These are phyloP conservation scores for Hydnomerulius pinastri DNA, from an alignment of 768 basidiomycete genomes.

Conservation along the genomic window DNA sequence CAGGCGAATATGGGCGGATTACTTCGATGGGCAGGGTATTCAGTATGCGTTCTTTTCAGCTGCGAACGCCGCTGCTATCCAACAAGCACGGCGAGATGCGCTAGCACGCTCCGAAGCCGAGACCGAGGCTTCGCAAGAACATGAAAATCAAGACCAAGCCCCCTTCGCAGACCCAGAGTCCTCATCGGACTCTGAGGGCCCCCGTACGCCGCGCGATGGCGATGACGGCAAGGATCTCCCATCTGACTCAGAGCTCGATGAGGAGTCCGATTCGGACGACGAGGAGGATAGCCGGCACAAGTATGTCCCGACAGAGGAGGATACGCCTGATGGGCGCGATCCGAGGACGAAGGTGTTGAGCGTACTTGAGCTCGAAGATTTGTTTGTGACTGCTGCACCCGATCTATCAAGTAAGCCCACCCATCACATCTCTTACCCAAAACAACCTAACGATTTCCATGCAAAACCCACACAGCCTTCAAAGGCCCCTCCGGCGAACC, in stretches of 20 bases:
- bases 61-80: constrained; percentile 80
- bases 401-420: constrained; percentile 56
- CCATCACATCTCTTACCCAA: neutral
- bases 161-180: constrained; percentile 20
- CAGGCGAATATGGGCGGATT: constrained; percentile 89
- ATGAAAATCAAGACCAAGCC: neutral
- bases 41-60: constrained; percentile 94
- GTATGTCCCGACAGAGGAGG: constrained; percentile 58
- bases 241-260: constrained; percentile 29
- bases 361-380: constrained; percentile 84
- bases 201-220: constrained; percentile 26
- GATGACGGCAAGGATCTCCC: constrained; percentile 31
- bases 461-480: constrained; percentile 63
- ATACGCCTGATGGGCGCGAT: constrained; percentile 52
- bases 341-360: constrained; percentile 76
- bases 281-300: constrained; percentile 47
- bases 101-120: constrained; percentile 26
- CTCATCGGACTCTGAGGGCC: constrained; percentile 34
- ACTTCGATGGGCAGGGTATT: constrained; percentile 75
- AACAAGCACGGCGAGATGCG: constrained; percentile 66
- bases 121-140: constrained; percentile 8
- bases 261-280: constrained; percentile 32
- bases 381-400: constrained; percentile 75
- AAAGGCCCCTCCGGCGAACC: constrained; percentile 54
- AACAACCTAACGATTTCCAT: constrained; percentile 6